Base-by-base conservation (phyloP, 139 green algal genomes). In the Bryopsis sp. region DNA sequence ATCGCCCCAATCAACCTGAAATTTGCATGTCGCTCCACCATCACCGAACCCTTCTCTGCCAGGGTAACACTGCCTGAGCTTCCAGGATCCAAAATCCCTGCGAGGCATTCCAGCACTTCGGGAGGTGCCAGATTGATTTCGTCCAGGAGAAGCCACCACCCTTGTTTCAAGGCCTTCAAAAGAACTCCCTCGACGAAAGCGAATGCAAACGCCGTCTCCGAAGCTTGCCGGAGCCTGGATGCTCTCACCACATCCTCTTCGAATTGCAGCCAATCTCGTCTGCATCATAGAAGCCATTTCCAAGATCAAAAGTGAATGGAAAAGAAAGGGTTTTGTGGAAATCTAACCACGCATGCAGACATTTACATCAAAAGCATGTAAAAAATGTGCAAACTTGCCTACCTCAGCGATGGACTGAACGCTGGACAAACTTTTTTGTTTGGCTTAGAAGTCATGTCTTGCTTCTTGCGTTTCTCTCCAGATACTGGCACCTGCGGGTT, bases 71-170 rank as follows among this genome's bases (percentile, higher is more conserved):
- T 82, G 29, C 82, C 82, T 58, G 58, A 37, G 11, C 6, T 19
- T 26, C 38, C 46, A 22, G 37, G 62, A 71, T 99, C 94, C 26
- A 99, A 78, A 64, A 99, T 70, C 2, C 91, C 89, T 0, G 87
- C 87, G 34, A 96, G 82, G 19, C 84, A 75, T 74, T 97, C 86
- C 62, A 96, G 68, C 3, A 89, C 87, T 76, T 96, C 89, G 19
- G 89, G 74, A 1, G 90, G 90, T 15, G 89, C 89, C 47, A 96
- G 81, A 78, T 96, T 96, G 66, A 93, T 87, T 71, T 99, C 95
- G 74, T 99, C 95, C 62, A 99, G 81, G 36, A 99, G 87, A 68
- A 99, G 78, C 95, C 95, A 99, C 71, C 84, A 88, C 4, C 95
- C 95, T 57, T 96, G 70, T 0, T 82, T 78, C 48, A 99, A 68